phyloP scores from a whole-genome alignment of 1,284 basidiomycete species.

The Tilletia indica region DNA sequence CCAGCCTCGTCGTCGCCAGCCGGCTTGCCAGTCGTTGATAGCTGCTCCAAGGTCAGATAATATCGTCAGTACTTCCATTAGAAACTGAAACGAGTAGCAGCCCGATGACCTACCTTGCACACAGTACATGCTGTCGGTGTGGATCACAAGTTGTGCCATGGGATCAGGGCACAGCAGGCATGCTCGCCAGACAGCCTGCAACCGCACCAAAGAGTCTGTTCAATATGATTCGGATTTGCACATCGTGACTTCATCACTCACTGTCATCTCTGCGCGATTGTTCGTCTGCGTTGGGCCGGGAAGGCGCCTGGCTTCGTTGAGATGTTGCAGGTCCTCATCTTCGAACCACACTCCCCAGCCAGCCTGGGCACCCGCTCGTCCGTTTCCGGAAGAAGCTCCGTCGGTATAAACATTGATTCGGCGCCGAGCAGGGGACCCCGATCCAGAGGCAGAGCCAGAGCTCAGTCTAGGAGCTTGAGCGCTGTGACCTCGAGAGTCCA shows the following conservation, averaged over 20 bases:
- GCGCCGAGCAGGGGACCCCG: background rate
- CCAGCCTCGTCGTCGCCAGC: constrained; percentile 66
- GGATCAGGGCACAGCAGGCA: constrained; percentile 66
- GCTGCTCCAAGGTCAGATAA: constrained; percentile 58
- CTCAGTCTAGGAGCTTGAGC: background rate
- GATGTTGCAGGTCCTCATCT: constrained; percentile 47
- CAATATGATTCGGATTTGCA: too few relatives aligned
- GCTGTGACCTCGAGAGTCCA: background rate
- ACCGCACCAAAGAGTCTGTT: too few relatives aligned
- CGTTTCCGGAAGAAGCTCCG: constrained; percentile 77
- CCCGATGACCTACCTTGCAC: constrained; percentile 58
- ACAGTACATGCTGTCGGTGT: constrained; percentile 73
- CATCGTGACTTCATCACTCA: constrained; percentile 41
- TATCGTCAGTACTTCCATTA: background rate
- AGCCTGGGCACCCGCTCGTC: constrained; percentile 54
- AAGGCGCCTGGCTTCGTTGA: constrained; percentile 74
- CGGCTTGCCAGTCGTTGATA: constrained; percentile 66
- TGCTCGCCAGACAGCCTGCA: constrained; percentile 72
- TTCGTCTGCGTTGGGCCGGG: constrained; percentile 77
- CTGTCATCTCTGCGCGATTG: constrained; percentile 80
- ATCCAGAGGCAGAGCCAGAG: background rate
- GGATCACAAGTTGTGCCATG: constrained; percentile 64
- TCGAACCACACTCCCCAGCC: constrained; percentile 52
- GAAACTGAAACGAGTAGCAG: background rate
- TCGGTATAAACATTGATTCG: constrained; percentile 70